These are phyloP conservation scores for Sclerotinia subarctica DNA, from an alignment of 2,329 filamentous ascomycete species.

Conservation along the genomic window DNA sequence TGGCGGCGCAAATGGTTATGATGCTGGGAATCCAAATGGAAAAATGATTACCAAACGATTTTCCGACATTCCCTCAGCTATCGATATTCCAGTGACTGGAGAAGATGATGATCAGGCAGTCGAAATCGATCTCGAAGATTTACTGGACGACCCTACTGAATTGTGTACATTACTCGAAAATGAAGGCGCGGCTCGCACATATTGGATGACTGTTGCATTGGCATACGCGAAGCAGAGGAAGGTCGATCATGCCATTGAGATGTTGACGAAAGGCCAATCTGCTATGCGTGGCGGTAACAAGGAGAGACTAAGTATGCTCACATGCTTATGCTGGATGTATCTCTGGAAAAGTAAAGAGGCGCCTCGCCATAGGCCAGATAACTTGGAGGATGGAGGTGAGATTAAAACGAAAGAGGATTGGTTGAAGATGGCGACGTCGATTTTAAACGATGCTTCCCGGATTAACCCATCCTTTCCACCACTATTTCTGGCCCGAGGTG, in stretches of 20 bases:
- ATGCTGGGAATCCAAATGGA: conserved; percentile 24
- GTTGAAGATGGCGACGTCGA: conserved; percentile 83
- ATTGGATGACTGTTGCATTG: conserved; percentile 97
- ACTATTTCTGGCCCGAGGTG: conserved; percentile 85
- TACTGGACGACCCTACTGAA: conserved; percentile 91
- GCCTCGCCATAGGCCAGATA: conserved; percentile 63
- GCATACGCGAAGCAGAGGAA: conserved; percentile 96
- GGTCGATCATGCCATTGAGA: conserved; percentile 77
- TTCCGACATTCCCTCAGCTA: conserved; percentile 61
- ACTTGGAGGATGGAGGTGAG: conserved; percentile 58
- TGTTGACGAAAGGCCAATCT: conserved; percentile 62
- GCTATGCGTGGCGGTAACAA: conserved; percentile 59
- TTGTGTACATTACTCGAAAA: conserved; percentile 93
- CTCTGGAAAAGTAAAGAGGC: conserved; percentile 68
- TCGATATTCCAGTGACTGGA: conserved; percentile 63
- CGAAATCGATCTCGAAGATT: conserved; percentile 87
- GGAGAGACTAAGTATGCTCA: conserved; percentile 64
- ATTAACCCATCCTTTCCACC: conserved; percentile 92
- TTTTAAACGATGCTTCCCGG: conserved; percentile 90
- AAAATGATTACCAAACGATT: conserved; percentile 48
- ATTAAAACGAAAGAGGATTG: conserved; percentile 91
- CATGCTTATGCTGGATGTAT: conserved; percentile 68
- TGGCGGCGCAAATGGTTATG: conserved; percentile 33
- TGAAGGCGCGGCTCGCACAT: conserved; percentile 83
- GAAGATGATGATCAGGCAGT: conserved; percentile 69